Conservation (phyloP, 257 asterid species). For the Vinca minor region DNA sequence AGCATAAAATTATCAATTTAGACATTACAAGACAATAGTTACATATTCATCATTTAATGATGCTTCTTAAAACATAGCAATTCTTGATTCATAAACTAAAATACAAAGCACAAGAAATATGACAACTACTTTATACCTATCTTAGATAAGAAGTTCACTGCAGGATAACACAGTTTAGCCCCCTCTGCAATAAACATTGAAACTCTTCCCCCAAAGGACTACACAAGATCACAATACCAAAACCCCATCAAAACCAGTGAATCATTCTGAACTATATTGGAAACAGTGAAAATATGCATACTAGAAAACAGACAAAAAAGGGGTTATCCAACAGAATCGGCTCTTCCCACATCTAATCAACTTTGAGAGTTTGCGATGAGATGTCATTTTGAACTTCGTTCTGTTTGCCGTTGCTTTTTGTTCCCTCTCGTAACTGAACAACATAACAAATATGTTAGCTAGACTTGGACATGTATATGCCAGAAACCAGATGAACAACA, state of each 20-base stretch:
- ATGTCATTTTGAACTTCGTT: slow-evolving; percentile 20
- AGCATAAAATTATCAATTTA: too few species aligned
- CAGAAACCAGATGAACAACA: background rate
- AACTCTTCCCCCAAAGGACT: background rate
- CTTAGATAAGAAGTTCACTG: slow-evolving; percentile 2
- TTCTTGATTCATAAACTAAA: slow-evolving; percentile 1
- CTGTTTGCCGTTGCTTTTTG: slow-evolving; percentile 29
- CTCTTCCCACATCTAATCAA: slow-evolving; percentile 32
- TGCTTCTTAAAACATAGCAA: background rate
- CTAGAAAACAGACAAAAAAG: background rate
- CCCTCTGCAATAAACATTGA: background rate
- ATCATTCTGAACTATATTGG: slow-evolving; percentile 15
- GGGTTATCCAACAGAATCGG: background rate
- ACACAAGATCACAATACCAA: slow-evolving; percentile 16
- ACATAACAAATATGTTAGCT: background rate
- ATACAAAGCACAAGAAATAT: background rate
- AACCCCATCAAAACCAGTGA: slow-evolving; percentile 15
- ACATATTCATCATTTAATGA: background rate
- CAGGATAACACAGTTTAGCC: slow-evolving; percentile 8
- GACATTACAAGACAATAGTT: too few species aligned
- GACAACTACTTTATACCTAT: background rate
- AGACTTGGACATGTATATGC: background rate
- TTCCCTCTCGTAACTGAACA: slow-evolving; percentile 49
- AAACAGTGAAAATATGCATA: slow-evolving; percentile 13
- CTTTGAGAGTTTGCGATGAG: slow-evolving; percentile 33